phyloP scores from a whole-genome alignment of 208 protist species.

The Trypanosomatidae sp. region DNA sequence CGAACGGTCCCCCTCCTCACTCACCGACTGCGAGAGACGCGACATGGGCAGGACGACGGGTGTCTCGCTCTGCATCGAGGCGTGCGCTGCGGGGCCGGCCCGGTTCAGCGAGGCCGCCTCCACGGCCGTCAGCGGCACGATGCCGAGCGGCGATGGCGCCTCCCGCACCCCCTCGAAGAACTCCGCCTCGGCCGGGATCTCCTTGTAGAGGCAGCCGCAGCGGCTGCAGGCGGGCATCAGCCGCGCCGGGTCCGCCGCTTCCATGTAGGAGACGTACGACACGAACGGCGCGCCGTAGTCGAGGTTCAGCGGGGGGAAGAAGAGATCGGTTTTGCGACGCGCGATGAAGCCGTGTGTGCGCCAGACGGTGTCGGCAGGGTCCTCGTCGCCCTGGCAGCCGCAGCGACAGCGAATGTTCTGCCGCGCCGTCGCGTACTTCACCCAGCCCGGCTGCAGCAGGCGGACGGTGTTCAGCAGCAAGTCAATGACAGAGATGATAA shows the following conservation, averaged over 20 bases:
- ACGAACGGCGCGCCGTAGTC: slow-evolving; percentile 81
- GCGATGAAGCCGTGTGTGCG: slow-evolving; percentile 56
- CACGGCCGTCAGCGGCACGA: not conserved
- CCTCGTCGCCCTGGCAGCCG: slow-evolving; percentile 43
- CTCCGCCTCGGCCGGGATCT: slow-evolving; percentile 13
- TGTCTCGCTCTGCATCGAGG: too few species aligned
- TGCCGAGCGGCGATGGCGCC: not conserved
- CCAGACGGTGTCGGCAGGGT: slow-evolving; percentile 38
- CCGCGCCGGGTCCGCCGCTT: slow-evolving; percentile 69
- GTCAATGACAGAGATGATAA: slow-evolving; percentile 71
- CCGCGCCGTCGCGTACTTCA: slow-evolving; percentile 64
- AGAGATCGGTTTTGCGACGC: slow-evolving; percentile 59
- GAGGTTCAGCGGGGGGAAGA: slow-evolving; percentile 75
- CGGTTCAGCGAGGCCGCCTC: not conserved
- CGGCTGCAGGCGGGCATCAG: slow-evolving; percentile 65
- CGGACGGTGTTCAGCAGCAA: slow-evolving; percentile 77
- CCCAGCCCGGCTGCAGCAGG: slow-evolving; percentile 65
- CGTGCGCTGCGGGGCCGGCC: not conserved
- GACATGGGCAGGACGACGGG: too few species aligned
- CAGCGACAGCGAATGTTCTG: slow-evolving; percentile 64
- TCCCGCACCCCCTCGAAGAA: not conserved
- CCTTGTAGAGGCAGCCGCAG: slow-evolving; percentile 77
- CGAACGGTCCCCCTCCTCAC: slow-evolving; percentile 4
- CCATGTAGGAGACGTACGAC: slow-evolving; percentile 71
- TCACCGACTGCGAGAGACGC: not conserved